Conservation (phyloP, 2,329 filamentous ascomycete species). For the Paraphaeosphaeria sporulosa region DNA sequence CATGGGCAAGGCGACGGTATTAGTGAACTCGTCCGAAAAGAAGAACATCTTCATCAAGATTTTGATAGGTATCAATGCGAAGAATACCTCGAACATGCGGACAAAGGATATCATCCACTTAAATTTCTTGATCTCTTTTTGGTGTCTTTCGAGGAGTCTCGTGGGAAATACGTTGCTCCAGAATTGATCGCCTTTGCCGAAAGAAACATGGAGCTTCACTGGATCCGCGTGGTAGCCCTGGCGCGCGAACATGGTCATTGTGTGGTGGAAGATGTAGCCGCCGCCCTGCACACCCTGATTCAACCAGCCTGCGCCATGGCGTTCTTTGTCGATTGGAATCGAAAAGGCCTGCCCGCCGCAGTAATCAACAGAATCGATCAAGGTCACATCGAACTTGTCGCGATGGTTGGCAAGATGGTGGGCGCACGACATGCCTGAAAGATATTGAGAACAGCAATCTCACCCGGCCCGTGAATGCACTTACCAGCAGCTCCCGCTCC, state of each 20-base stretch:
- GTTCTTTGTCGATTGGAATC: slow-evolving; percentile 62
- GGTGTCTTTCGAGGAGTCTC: slow-evolving; percentile 63
- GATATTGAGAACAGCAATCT: not conserved
- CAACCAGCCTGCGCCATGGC: slow-evolving; percentile 66
- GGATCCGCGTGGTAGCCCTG: slow-evolving; percentile 64
- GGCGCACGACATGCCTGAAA: slow-evolving; percentile 68
- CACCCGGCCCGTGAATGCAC: not conserved
- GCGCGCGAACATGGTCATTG: slow-evolving; percentile 68
- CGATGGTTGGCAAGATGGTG: slow-evolving; percentile 71
- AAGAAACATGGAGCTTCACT: slow-evolving; percentile 68
- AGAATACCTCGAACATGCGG: slow-evolving; percentile 66
- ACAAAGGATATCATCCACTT: slow-evolving; percentile 63
- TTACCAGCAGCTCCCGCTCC: slow-evolving; percentile 52
- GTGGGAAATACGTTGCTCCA: slow-evolving; percentile 73
- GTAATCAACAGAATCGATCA: slow-evolving; percentile 61
- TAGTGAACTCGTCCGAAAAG: slow-evolving; percentile 74
- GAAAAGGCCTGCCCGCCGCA: slow-evolving; percentile 69
- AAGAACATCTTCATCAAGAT: slow-evolving; percentile 71
- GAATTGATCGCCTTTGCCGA: slow-evolving; percentile 69
- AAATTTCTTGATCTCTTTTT: slow-evolving; percentile 64
- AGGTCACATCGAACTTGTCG: slow-evolving; percentile 69
- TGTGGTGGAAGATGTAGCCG: slow-evolving; percentile 72
- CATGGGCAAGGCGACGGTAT: slow-evolving; percentile 75
- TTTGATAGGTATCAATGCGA: slow-evolving; percentile 68
- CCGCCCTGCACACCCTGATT: slow-evolving; percentile 72